Percentiles rank a stretch among this genome's conserved stretches.
phyloP scores from a whole-genome alignment of 2,329 filamentous ascomycete genomes.

The Drechslerella coelobrocha region DNA sequence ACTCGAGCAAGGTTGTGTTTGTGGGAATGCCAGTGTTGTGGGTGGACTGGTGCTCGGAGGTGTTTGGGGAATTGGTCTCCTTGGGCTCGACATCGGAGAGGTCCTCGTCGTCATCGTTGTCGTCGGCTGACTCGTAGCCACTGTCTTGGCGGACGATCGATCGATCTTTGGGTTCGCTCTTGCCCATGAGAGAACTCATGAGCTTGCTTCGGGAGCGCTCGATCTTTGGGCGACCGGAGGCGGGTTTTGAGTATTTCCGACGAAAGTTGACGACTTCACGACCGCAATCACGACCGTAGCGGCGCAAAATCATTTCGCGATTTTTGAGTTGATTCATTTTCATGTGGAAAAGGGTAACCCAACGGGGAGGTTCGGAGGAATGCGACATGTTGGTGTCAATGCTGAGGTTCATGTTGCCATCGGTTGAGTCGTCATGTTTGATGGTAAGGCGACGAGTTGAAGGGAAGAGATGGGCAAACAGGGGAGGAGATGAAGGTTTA shows the following conservation, averaged over 20 bases:
- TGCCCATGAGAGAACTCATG: slow-evolving; percentile 65
- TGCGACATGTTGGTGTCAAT: slow-evolving; percentile 75
- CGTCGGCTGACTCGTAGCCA: slow-evolving; percentile 64
- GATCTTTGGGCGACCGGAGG: slow-evolving; percentile 62
- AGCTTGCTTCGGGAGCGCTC: slow-evolving; percentile 69
- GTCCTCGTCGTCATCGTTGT: slow-evolving; percentile 59
- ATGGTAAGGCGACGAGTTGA: slow-evolving; percentile 81
- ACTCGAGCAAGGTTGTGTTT: slow-evolving; percentile 87
- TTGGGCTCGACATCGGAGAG: slow-evolving; percentile 50
- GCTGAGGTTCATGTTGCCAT: slow-evolving; percentile 96
- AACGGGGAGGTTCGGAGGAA: slow-evolving; percentile 67
- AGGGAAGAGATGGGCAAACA: slow-evolving; percentile 86
- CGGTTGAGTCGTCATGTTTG: slow-evolving; percentile 88
- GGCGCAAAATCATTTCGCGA: slow-evolving; percentile 85
- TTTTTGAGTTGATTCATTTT: slow-evolving; percentile 90
- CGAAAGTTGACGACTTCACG: slow-evolving; percentile 88
- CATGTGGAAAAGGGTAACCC: slow-evolving; percentile 85
- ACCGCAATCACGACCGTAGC: slow-evolving; percentile 91
- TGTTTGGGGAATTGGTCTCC: slow-evolving; percentile 57
- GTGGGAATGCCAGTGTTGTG: slow-evolving; percentile 63
- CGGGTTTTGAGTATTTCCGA: slow-evolving; percentile 70
- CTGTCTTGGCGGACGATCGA: slow-evolving; percentile 67
- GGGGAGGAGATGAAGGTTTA: slow-evolving; percentile 77
- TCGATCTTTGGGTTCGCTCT: slow-evolving; percentile 62
- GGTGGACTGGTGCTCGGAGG: background rate